Percentiles rank a stretch among this genome's conserved stretches.
Conservation (phyloP, 2,329 filamentous ascomycete species). For the Trichoderma guizhouense region DNA sequence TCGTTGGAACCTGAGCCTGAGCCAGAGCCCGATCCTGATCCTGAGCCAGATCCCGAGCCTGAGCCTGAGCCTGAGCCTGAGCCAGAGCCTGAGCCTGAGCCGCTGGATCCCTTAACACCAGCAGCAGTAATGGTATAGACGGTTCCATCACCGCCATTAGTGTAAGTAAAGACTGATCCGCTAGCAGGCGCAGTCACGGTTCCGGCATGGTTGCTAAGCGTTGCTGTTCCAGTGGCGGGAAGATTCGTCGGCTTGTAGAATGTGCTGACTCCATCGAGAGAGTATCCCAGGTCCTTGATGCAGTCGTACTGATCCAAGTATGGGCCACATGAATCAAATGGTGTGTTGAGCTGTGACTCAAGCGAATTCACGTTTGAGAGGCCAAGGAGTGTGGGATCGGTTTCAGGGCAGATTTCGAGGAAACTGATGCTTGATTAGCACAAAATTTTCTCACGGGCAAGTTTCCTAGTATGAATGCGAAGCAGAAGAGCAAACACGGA, state of each 20-base stretch:
- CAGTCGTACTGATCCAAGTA: conserved; percentile 26
- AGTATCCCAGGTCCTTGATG: conserved; percentile 24
- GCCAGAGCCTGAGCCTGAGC: not conserved
- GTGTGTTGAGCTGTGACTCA: conserved; percentile 19
- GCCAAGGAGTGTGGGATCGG: conserved; percentile 26
- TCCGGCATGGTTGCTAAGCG: conserved; percentile 29
- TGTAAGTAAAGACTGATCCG: conserved; percentile 35
- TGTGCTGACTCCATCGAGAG: conserved; percentile 20
- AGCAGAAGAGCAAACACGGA: not conserved
- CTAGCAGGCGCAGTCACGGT: conserved; percentile 34
- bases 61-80: not conserved
- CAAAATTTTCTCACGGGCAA: no score
- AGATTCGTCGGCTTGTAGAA: conserved; percentile 25
- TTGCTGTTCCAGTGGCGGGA: conserved; percentile 30
- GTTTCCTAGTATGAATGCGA: not conserved
- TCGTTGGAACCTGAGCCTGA: not conserved
- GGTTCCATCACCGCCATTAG: conserved; percentile 27
- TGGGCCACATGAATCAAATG: conserved; percentile 19
- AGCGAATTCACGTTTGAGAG: conserved; percentile 21
- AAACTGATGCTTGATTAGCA: conserved; percentile 19
- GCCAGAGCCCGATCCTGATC: not conserved
- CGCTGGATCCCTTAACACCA: not conserved
- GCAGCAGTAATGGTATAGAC: conserved; percentile 37
- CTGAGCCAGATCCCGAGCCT: not conserved
- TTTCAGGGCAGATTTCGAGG: conserved; percentile 31